phyloP scores from a whole-genome alignment of 257 asterid genomes.

The Henckelia pumila region DNA sequence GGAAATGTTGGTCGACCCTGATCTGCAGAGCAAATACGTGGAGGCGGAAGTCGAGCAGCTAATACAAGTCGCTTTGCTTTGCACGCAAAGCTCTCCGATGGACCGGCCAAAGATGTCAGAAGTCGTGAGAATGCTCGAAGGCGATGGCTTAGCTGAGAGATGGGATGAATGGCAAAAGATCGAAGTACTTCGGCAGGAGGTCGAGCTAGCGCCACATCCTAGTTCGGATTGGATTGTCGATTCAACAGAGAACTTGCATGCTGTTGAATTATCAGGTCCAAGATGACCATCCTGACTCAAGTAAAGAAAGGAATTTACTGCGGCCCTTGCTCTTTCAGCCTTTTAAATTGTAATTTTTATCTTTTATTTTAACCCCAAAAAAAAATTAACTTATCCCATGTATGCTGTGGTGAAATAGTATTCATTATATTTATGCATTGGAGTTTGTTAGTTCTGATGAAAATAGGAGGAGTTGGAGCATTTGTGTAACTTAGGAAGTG shows the following conservation, averaged over 20 bases:
- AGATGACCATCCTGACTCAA: constrained; percentile 29
- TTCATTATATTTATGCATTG: constrained; percentile 32
- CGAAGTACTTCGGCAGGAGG: constrained; percentile 48
- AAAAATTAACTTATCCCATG: constrained; percentile 8
- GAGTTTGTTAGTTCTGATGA: constrained; percentile 24
- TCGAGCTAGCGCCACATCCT: constrained; percentile 45
- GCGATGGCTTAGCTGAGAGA: constrained; percentile 66
- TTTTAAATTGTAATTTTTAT: neutral
- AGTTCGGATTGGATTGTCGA: constrained; percentile 57
- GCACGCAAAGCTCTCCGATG: constrained; percentile 60
- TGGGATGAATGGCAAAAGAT: constrained; percentile 70
- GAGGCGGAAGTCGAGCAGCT: constrained; percentile 62
- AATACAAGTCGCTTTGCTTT: constrained; percentile 60
- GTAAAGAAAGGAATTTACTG: neutral
- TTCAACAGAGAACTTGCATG: constrained; percentile 51
- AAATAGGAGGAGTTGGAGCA: constrained; percentile 24
- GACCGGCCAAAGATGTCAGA: constrained; percentile 73
- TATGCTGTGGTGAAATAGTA: constrained; percentile 16
- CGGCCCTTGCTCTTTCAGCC: neutral
- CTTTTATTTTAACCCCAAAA: neutral
- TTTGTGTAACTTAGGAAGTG: constrained; percentile 18
- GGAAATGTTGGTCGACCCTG: constrained; percentile 60
- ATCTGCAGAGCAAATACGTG: constrained; percentile 46
- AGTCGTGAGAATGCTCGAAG: constrained; percentile 65
- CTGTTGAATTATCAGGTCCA: constrained; percentile 54